Evolutionary conservation across 2,329 filamentous ascomycete genomes (phyloP).

Genomic region (Trichoderma sp.): DNA sequence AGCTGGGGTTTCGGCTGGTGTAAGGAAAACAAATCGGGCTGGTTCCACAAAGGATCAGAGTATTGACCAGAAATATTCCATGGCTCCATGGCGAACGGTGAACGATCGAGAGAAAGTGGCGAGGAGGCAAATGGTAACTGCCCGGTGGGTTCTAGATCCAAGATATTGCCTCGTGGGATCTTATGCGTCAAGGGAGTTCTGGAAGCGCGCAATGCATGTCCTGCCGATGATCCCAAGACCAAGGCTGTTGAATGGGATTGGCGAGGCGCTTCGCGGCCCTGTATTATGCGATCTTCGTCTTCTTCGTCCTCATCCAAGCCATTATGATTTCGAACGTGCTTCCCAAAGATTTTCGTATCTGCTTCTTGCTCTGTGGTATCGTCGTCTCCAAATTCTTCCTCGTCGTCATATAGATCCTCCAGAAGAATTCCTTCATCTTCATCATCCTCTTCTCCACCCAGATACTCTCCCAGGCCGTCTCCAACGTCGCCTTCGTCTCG

Average conservation of each 20-base stretch:
- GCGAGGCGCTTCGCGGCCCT: constrained; percentile 21
- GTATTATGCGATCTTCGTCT: constrained; percentile 31
- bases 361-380: background rate
- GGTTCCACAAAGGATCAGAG: constrained; percentile 22
- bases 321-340: background rate
- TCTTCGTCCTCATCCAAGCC: constrained; percentile 17
- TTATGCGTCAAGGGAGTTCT: constrained; percentile 16
- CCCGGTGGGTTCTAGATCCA: constrained; percentile 26
- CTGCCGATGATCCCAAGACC: constrained; percentile 19
- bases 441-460: constrained; percentile 45
- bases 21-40: constrained; percentile 9
- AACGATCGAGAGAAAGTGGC: constrained; percentile 31
- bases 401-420: constrained; percentile 39
- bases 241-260: constrained; percentile 25
- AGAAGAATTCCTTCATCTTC: constrained; percentile 44
- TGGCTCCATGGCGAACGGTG: constrained; percentile 28
- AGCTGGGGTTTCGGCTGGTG: constrained; percentile 5
- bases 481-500: constrained; percentile 60
- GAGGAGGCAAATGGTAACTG: constrained; percentile 31
- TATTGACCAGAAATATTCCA: constrained; percentile 28
- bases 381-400: constrained; percentile 29
- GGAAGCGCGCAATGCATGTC: background rate
- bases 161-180: constrained; percentile 21
- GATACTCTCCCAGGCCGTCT: constrained; percentile 34
- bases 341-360: background rate